phyloP scores from a whole-genome alignment of 2,329 filamentous ascomycete genomes.

The Albophoma yamanashiensis region DNA sequence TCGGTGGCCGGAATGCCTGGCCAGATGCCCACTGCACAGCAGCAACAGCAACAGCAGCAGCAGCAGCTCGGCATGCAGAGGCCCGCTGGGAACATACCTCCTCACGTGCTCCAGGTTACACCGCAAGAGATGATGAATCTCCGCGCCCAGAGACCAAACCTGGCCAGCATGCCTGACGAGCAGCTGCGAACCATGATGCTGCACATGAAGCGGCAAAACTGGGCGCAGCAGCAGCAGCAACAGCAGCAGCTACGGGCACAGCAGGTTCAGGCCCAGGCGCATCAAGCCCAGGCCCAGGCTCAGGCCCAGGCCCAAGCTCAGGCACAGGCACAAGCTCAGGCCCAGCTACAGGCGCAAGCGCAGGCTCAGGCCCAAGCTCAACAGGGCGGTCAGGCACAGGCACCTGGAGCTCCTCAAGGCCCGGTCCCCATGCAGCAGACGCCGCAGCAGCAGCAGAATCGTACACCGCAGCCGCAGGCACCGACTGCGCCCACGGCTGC shows the following conservation, averaged over 20 bases:
- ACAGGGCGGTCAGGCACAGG: conserved; percentile 25
- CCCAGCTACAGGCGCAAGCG: conserved; percentile 19
- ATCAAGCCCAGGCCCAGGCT: conserved; percentile 6
- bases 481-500: conserved; percentile 29
- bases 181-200: conserved; percentile 20
- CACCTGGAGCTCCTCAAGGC: conserved; percentile 30
- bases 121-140: conserved; percentile 21
- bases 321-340: conserved; percentile 22
- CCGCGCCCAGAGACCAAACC: conserved; percentile 13
- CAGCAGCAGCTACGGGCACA: conserved; percentile 12
- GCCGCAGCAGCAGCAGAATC: conserved; percentile 40
- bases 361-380: conserved; percentile 25
- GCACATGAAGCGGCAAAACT: conserved; percentile 21
- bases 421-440: conserved; percentile 46
- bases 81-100: conserved; percentile 14
- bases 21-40: conserved; percentile 16
- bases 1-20: conserved; percentile 11
- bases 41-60: conserved; percentile 2
- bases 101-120: conserved; percentile 20
- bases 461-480: conserved; percentile 25
- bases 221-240: conserved; percentile 18
- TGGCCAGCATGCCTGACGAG: conserved; percentile 20
- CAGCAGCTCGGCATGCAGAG: conserved; percentile 13
- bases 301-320: conserved; percentile 23
- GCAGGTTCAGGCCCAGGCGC: conserved; percentile 8